Conservation (phyloP, 805 yeast genomes). For the Cephaloascus albidus region DNA sequence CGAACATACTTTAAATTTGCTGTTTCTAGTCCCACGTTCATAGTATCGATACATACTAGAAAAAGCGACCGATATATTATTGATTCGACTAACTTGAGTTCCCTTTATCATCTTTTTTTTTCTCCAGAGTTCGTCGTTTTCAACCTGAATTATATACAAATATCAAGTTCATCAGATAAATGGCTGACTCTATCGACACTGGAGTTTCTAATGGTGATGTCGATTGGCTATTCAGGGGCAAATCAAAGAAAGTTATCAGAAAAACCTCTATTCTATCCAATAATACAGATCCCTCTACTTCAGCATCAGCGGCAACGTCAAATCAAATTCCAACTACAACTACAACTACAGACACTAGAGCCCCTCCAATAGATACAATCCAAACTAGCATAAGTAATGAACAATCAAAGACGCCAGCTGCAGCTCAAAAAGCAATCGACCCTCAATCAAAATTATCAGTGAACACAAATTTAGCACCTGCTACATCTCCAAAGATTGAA, state of each 20-base stretch:
- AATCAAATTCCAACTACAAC: neutral
- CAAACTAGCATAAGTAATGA: too few relatives aligned
- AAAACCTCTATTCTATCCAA: too few relatives aligned
- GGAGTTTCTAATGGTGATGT: slow-evolving; percentile 71
- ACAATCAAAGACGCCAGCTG: neutral
- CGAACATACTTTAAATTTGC: too few relatives aligned
- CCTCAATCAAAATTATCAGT: neutral
- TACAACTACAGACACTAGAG: neutral
- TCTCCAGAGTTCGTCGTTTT: too few relatives aligned
- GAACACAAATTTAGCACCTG: neutral
- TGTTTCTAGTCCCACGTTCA: too few relatives aligned
- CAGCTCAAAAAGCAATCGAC: neutral
- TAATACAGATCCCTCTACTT: slow-evolving; percentile 12
- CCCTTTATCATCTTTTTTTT: too few relatives aligned
- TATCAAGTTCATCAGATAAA: too few relatives aligned
- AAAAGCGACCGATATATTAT: too few relatives aligned
- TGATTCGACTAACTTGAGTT: too few relatives aligned
- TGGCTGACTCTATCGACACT: slow-evolving; percentile 13
- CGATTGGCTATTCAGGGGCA: slow-evolving; percentile 81
- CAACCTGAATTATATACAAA: too few relatives aligned
- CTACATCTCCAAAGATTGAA: neutral
- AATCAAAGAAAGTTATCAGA: slow-evolving; percentile 46
- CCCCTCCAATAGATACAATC: too few relatives aligned
- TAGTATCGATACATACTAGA: too few relatives aligned
- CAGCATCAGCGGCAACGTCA: neutral